Evolutionary conservation across 202 grass and related monocot genomes (phyloP).

Genomic region (Cymbopogon flexuosus): DNA sequence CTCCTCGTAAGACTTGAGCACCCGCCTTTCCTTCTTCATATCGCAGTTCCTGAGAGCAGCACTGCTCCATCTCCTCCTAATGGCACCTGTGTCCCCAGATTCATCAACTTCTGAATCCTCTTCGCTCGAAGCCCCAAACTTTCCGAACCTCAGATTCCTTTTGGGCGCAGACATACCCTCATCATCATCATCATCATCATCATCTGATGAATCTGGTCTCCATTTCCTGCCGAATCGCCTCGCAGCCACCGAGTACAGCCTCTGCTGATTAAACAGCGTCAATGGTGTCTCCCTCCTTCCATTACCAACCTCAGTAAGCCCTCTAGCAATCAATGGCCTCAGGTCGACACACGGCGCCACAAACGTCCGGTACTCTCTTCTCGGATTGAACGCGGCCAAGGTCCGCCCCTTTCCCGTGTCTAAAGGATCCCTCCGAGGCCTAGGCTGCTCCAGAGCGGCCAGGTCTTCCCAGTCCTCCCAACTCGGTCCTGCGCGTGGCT

Average conservation of each 20-base stretch:
- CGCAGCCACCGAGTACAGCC: slow-evolving; percentile 14
- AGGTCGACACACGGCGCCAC: neutral
- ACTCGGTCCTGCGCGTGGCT: neutral
- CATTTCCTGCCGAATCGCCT: slow-evolving; percentile 49
- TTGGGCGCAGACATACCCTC: neutral
- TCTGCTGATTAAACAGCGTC: slow-evolving; percentile 33
- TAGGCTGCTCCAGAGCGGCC: slow-evolving; percentile 20
- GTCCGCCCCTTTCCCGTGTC: neutral
- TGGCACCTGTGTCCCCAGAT: slow-evolving; percentile 8
- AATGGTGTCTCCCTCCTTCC: neutral
- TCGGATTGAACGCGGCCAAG: slow-evolving; percentile 28
- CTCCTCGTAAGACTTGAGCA: slow-evolving; percentile 41
- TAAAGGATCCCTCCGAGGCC: neutral
- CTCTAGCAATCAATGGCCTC: slow-evolving; percentile 14
- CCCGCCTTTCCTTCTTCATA: slow-evolving; percentile 60
- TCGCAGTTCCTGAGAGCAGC: slow-evolving; percentile 70
- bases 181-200: slow-evolving; percentile 42
- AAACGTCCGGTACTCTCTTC: slow-evolving; percentile 37
- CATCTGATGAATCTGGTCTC: slow-evolving; percentile 51
- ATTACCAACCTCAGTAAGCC: neutral
- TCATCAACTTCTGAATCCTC: slow-evolving; percentile 45
- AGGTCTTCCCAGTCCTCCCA: slow-evolving; percentile 45
- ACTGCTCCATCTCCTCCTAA: slow-evolving; percentile 65
- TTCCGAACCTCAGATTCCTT: slow-evolving; percentile 37
- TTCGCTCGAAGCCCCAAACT: slow-evolving; percentile 29